phyloP scores from a whole-genome alignment of 179 eudicot genomes.

The Gypsophila paniculata region DNA sequence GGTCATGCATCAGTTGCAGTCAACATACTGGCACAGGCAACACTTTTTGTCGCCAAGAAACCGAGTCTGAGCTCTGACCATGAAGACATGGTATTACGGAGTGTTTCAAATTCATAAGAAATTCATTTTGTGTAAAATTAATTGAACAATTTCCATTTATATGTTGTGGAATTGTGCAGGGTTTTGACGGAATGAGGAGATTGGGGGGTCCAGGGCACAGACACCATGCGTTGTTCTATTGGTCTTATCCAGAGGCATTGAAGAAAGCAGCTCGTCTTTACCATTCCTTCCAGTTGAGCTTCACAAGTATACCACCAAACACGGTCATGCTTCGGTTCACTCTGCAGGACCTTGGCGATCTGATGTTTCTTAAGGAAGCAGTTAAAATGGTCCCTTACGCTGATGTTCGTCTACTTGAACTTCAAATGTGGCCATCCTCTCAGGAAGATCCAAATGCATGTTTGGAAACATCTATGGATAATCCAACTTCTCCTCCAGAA shows the following conservation, averaged over 20 bases:
- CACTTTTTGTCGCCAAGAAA: background rate
- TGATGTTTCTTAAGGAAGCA: background rate
- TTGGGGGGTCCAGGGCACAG: background rate
- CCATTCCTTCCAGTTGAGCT: background rate
- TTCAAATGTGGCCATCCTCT: background rate
- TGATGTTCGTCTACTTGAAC: background rate
- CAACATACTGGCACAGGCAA: background rate
- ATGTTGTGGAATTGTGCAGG: background rate
- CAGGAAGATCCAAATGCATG: too few species aligned
- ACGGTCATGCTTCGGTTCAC: conserved; percentile 1
- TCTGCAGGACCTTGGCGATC: conserved; percentile 4
- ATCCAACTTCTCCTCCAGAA: too few species aligned
- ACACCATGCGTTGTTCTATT: conserved; percentile 3
- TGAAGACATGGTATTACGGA: background rate
- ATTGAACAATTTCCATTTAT: too few species aligned
- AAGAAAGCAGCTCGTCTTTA: background rate
- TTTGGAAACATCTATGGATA: background rate
- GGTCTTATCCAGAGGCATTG: background rate
- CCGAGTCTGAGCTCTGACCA: background rate
- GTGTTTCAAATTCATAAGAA: too few species aligned
- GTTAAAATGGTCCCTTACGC: background rate
- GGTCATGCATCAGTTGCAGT: conserved; percentile 2
- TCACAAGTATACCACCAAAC: background rate
- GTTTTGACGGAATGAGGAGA: background rate
- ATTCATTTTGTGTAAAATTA: too few species aligned